Evolutionary conservation across 2,329 filamentous ascomycete genomes (phyloP).

Genomic region (Fusarium hainanense): DNA sequence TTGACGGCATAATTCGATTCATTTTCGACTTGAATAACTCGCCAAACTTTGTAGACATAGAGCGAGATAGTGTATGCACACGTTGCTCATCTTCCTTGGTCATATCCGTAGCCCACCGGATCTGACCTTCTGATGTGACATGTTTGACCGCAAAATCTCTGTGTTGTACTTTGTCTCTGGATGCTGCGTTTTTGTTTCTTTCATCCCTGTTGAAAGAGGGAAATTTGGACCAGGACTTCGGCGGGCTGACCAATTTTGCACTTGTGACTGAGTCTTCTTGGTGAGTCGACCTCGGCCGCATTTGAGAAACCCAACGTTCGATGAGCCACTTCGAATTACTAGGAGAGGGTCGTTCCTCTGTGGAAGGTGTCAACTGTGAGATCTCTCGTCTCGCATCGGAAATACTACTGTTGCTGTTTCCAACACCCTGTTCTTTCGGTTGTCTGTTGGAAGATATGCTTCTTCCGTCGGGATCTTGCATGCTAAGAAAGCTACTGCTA

Average conservation of each 20-base stretch:
- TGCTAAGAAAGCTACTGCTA: slow-evolving; percentile 22
- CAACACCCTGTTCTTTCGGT: neutral
- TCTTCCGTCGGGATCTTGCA: slow-evolving; percentile 1
- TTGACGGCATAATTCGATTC: slow-evolving; percentile 11
- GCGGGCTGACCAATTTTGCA: slow-evolving; percentile 32
- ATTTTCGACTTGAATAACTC: slow-evolving; percentile 43
- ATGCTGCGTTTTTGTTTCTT: slow-evolving; percentile 42
- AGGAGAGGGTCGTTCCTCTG: slow-evolving; percentile 21
- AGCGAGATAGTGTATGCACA: slow-evolving; percentile 30
- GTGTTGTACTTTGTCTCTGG: slow-evolving; percentile 42
- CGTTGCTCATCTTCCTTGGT: neutral
- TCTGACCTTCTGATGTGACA: slow-evolving; percentile 31
- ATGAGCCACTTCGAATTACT: slow-evolving; percentile 33
- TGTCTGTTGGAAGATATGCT: slow-evolving; percentile 2
- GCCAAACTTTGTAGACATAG: slow-evolving; percentile 48
- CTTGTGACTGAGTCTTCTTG: neutral
- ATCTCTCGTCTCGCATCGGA: slow-evolving; percentile 2
- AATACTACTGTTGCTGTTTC: slow-evolving; percentile 10
- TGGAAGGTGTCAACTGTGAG: slow-evolving; percentile 24
- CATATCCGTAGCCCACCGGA: slow-evolving; percentile 46
- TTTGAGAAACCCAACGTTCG: slow-evolving; percentile 36
- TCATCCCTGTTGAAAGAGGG: slow-evolving; percentile 48
- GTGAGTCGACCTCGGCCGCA: slow-evolving; percentile 17
- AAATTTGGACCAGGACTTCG: slow-evolving; percentile 51
- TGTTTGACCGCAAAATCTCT: slow-evolving; percentile 48